Base-by-base conservation (phyloP, 2,329 filamentous ascomycete species). In the Ciborinia camelliae region DNA sequence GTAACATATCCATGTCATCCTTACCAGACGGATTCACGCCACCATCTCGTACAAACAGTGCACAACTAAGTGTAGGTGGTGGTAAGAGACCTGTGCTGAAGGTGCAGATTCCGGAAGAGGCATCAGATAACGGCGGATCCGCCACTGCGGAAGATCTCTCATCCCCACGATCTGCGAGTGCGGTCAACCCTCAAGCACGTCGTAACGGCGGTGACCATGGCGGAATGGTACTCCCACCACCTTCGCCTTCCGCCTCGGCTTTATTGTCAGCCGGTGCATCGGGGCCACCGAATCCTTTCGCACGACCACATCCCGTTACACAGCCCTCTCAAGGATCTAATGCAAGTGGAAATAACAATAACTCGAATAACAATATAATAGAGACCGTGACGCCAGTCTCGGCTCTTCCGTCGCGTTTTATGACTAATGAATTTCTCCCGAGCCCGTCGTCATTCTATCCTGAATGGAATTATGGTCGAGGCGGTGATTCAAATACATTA, bases 271-370 rank as follows among this genome's bases (percentile, higher is more conserved):
- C 95, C 0, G 95, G 95, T 48, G 94, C 95, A 10, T 90, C 89
- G 45, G 95, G 95, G 0, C 95, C 95, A 18, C 92, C 92, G 2
- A 99, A 99, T 75, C 95, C 95, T 0, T 99, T 98, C 76, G 95
- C 95, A 9, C 85, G 94, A 50, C 95, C 94, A 32, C 92, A 88
- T 5, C 91, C 92, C 35, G 82, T 86, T 64, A 86, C 83, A 71
- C 78, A 80, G 50, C 78, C 73, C 71, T 73, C 70, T 72, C 77
- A 66, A 7, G 70, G 67, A 32, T 69, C 69, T 37, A 73, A 72
- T 62, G 54, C 63, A 23, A 78, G 50, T 75, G 77, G 76, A 14
- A 80, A 73, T 66, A 79, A 62, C 30, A 78, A 48, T 75, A 77
- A 76, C 20, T 79, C 73, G 66, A 79, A 65, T 76, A 76, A 73